These are phyloP conservation scores for Gyrodon lividus DNA, from an alignment of 768 basidiomycete genomes.

Conservation along the genomic window DNA sequence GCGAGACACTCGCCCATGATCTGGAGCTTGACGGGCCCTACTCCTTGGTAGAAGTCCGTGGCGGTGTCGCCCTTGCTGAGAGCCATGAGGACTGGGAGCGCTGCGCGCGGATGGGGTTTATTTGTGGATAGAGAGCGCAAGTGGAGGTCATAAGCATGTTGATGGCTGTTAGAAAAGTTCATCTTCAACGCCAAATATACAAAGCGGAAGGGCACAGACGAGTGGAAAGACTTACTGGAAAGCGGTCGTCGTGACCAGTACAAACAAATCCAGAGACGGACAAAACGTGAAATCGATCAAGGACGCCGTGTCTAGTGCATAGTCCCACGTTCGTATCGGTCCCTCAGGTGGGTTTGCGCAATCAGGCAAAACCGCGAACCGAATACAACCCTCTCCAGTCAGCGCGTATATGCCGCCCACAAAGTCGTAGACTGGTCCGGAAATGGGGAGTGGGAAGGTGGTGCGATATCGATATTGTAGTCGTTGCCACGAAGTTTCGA, in stretches of 20 bases:
- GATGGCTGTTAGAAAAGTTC: constrained; percentile 31
- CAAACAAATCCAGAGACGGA: constrained; percentile 52
- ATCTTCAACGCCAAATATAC: background rate
- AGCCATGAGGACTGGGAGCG: constrained; percentile 31
- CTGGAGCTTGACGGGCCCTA: constrained; percentile 43
- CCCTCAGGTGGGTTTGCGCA: constrained; percentile 3
- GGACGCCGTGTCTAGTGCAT: constrained; percentile 40
- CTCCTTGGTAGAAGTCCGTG: background rate
- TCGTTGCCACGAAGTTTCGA: constrained; percentile 50
- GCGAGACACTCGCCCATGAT: constrained; percentile 47
- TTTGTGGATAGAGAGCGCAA: constrained; percentile 51
- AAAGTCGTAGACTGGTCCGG: constrained; percentile 52
- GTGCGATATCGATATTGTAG: constrained; percentile 39
- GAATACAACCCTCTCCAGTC: constrained; percentile 46
- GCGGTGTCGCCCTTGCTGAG: background rate
- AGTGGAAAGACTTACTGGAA: constrained; percentile 36
- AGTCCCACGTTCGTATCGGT: constrained; percentile 38
- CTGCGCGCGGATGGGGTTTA: constrained; percentile 47
- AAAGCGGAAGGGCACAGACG: background rate
- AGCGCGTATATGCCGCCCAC: constrained; percentile 47
- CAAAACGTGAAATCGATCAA: constrained; percentile 60
- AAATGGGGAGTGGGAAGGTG: constrained; percentile 40
- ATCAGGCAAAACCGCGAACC: constrained; percentile 35
- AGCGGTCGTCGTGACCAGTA: constrained; percentile 46
- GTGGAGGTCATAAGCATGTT: constrained; percentile 48